These are phyloP conservation scores for Termitomyces sp. DNA, from an alignment of 768 basidiomycete species.

Conservation along the genomic window DNA sequence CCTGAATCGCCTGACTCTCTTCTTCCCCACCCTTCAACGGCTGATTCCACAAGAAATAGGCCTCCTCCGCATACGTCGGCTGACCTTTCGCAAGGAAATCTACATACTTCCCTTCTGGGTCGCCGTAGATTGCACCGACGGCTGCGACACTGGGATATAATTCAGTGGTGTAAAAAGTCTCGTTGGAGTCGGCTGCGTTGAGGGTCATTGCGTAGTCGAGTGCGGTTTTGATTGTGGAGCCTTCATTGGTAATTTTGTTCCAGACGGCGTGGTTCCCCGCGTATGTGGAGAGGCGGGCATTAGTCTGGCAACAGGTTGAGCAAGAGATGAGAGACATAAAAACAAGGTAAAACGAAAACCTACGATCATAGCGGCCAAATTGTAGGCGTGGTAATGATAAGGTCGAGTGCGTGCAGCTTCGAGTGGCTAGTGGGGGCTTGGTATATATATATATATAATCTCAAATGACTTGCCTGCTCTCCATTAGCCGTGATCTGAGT, in stretches of 20 bases:
- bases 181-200: constrained; percentile 12
- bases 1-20: constrained; percentile 9
- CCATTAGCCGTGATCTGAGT: constrained; percentile 52
- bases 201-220: background rate
- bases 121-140: constrained; percentile 55
- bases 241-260: constrained; percentile 42
- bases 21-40: constrained; percentile 34
- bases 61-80: constrained; percentile 35
- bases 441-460: background rate
- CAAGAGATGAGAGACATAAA: background rate
- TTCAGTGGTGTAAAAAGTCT: constrained; percentile 38
- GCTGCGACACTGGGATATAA: constrained; percentile 55
- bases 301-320: constrained; percentile 35
- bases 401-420: constrained; percentile 58
- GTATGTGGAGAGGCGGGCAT: constrained; percentile 48
- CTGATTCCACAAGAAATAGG: constrained; percentile 52
- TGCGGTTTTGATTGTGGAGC: constrained; percentile 50
- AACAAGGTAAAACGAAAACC: constrained; percentile 14
- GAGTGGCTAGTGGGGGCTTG: constrained; percentile 36
- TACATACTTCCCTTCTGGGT: constrained; percentile 52
- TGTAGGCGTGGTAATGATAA: constrained; percentile 65
- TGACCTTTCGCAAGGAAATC: constrained; percentile 35
- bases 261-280: constrained; percentile 41
- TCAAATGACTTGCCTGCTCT: constrained; percentile 39
- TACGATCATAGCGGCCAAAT: constrained; percentile 65